Base-by-base conservation (phyloP, 768 basidiomycete genomes). In the Tulasnella sp. region DNA sequence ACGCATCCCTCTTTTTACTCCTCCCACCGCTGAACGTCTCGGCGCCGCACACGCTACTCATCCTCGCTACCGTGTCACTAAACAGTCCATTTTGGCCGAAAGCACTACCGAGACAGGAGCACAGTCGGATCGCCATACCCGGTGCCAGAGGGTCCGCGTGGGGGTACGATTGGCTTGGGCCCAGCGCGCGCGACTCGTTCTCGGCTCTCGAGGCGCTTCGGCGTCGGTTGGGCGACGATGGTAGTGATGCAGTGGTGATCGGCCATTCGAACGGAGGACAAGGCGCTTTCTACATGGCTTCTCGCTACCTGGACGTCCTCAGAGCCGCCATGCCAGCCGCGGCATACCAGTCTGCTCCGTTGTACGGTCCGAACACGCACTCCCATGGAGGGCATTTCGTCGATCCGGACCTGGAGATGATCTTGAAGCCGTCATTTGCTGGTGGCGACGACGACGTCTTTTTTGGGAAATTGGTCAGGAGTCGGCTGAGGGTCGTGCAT, bases 231-330 rank as follows among this genome's bases (percentile, higher is more conserved):
- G 14, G 60, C 2, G 60, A 28, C 87, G 41, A 87, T 7, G 60
- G 64, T 2, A 31, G 40, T 3, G 44, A 24, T 34, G 90, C 91
- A 11, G 86, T 93, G n/a, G 83, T 96, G n/a, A 87, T 96, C 46
- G 96, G 96, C 0, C 96, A 98, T 84, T 97, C 96, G 3, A 98
- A 98, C 85, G 96, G 96, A 41, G 96, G 96, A 18, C 96, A 97
- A 85, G 96, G 96, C 0, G 88, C 92, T 2, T 96, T 95, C 94
- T 92, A 95, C 85, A 84, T 93, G 24, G 91, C 93, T 20, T 89
- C 92, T 40, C 88, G 93, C 82, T 93, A 90, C 85, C 96, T 96
- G 0, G 95, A 97, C 16, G 83, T 92, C 12, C 92, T 48, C 44
- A 69, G 4, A 74, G 37, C 82, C 93, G 93, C 91, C 40, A 87